A percentile compares a stretch with the other conserved stretches of the same genome.
Evolutionary conservation across 1,139 yeast genomes (phyloP).

Genomic region (Suhomyces taliae): DNA sequence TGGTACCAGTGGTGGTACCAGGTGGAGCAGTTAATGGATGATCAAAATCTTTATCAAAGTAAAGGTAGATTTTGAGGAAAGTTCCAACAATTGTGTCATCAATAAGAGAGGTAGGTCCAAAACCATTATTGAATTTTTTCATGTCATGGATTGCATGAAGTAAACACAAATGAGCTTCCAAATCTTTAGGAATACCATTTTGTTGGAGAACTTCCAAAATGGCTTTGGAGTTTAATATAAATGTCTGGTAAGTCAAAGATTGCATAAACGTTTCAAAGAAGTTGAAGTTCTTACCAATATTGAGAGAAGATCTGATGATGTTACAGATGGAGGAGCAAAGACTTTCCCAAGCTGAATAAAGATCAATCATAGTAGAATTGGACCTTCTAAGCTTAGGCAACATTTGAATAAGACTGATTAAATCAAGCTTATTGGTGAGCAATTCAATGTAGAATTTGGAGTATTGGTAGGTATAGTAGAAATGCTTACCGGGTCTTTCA

Average conservation of each 20-base stretch:
- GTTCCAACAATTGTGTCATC: conserved; percentile 74
- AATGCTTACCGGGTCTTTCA: conserved; percentile 93
- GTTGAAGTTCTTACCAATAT: conserved; percentile 49
- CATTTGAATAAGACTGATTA: conserved; percentile 57
- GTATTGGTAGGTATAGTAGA: conserved; percentile 72
- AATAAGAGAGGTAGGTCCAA: conserved; percentile 74
- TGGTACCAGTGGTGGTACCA: neutral
- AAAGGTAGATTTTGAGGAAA: conserved; percentile 52
- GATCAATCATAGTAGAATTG: conserved; percentile 68
- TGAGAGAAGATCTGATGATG: conserved; percentile 47
- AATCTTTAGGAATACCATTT: conserved; percentile 29
- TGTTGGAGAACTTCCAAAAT: conserved; percentile 30
- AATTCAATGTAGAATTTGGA: conserved; percentile 62
- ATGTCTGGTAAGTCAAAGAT: conserved; percentile 47
- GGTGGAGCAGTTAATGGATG: conserved; percentile 1
- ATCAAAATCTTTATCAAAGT: conserved; percentile 14
- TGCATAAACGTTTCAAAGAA: conserved; percentile 57
- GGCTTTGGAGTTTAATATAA: conserved; percentile 39
- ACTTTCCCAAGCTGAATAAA: conserved; percentile 67
- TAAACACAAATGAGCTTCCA: conserved; percentile 39
- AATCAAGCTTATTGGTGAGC: conserved; percentile 54
- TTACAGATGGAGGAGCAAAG: conserved; percentile 48
- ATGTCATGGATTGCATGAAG: conserved; percentile 60
- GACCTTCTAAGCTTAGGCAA: conserved; percentile 73
- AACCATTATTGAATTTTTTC: conserved; percentile 74